Base-by-base conservation (phyloP, 371 early-diverging fungal genomes). In the Saksenaea vasiformis region DNA sequence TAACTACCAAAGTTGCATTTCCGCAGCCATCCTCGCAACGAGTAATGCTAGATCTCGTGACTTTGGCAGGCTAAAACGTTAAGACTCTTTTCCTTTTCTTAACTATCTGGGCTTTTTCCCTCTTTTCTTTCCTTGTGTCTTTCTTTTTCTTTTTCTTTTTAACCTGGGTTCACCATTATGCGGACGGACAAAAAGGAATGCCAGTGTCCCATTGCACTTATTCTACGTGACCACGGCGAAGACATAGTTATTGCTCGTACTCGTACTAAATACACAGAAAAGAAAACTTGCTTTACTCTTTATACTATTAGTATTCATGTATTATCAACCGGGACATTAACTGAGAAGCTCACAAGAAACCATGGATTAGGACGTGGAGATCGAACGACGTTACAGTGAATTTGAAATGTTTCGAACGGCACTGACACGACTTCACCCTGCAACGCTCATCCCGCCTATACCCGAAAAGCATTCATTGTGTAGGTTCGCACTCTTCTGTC, bases 381-480 rank as follows among this genome's bases (percentile, higher is more conserved):
- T 83, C 36, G 82, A 85, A 65, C 87, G 94, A 64, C 86, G 98
- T 39, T 98, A 98, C 75, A 94, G 95, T 41, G 98, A 98, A 65
- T 98, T 98, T 68, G 97, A 96, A 70, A 87, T 92, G 14, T 78
- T 98, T 56, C 83, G 94, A 58, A 87, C 77, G 41, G 77, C 86
- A 14, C 81, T 98, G 56, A 74, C 81, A 31, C 76, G 84, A 39
- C 82, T 93, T 44, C 90, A 96, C 71, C 97, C 96, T 15, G 87
- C 89, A 1, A 66, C 89, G 9, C 83, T 95, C 31, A 87, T 97
- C 17, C 97, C 98, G 17, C 96, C 96, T 39, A 95, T 98, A 67
- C 98, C 98, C 10, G 95, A 93, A 62, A 97, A 98, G 78, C 96
- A 96, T 76, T 84, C 92, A 28, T 71, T 98, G 27, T 77, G 89